Evolutionary conservation across 2,329 filamentous ascomycete genomes (phyloP).

Genomic region (Cladosporium austrohemisphaericum): DNA sequence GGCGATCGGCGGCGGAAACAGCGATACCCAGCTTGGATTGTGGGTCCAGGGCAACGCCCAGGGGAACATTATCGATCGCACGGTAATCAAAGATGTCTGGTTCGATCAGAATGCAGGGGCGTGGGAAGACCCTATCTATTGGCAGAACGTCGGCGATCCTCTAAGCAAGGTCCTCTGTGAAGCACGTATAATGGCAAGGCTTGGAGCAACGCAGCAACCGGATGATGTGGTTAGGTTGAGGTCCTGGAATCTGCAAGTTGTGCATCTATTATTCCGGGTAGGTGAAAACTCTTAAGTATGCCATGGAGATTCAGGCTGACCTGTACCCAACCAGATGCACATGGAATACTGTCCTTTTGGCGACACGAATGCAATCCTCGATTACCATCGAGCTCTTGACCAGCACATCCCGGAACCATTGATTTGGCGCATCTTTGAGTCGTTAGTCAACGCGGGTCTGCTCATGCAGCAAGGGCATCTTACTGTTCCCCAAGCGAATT

Average conservation of each 20-base stretch:
- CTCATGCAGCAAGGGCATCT: conserved; percentile 17
- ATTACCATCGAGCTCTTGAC: not conserved
- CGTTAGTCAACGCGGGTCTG: conserved; percentile 18
- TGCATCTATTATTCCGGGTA: not conserved
- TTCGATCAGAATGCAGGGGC: not conserved
- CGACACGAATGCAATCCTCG: not conserved
- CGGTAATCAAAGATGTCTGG: conserved; percentile 2
- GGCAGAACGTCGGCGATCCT: not conserved
- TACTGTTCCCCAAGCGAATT: not conserved
- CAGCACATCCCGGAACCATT: conserved; percentile 18
- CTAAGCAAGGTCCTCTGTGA: not conserved
- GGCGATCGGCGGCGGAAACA: not conserved
- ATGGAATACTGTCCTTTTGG: conserved; percentile 3
- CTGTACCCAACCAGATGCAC: too few species aligned
- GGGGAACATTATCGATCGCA: not conserved
- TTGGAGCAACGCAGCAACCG: not conserved
- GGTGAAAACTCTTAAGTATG: too few species aligned
- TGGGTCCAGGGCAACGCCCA: not conserved
- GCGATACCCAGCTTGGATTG: not conserved
- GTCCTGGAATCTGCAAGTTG: not conserved
- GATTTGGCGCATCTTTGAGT: conserved; percentile 18
- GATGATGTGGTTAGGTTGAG: not conserved
- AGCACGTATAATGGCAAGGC: not conserved
- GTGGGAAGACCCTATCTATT: not conserved
- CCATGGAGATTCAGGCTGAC: too few species aligned